phyloP scores from a whole-genome alignment of 305 asterid genomes.

The Fraxinus albicans region DNA sequence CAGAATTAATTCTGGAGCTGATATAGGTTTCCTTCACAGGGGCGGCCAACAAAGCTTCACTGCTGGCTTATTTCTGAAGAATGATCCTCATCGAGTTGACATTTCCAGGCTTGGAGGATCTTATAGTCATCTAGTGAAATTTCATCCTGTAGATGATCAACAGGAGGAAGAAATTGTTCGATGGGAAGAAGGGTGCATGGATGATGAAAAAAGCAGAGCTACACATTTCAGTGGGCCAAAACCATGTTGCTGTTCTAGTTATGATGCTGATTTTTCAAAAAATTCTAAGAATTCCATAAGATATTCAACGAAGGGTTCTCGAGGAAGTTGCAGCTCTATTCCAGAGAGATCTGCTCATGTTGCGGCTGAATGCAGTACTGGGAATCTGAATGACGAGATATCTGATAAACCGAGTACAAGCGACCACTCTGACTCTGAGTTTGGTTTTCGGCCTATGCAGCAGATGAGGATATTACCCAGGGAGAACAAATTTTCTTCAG shows the following conservation, averaged over 20 bases:
- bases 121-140: conserved; percentile 65
- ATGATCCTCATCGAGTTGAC: conserved; percentile 82
- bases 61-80: conserved; percentile 69
- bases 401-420: conserved; percentile 91
- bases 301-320: conserved; percentile 51
- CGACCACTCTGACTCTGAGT: conserved; percentile 77
- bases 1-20: conserved; percentile 53
- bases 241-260: conserved; percentile 87
- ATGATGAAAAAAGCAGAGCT: conserved; percentile 69
- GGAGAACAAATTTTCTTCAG: conserved; percentile 58
- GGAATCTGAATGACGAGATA: conserved; percentile 77
- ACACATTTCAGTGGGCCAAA: conserved; percentile 69
- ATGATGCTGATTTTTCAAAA: conserved; percentile 59
- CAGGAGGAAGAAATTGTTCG: conserved; percentile 70
- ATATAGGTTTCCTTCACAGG: conserved; percentile 87
- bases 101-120: conserved; percentile 95
- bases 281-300: conserved; percentile 54
- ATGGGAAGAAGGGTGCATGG: conserved; percentile 97
- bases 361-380: conserved; percentile 69
- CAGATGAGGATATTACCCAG: conserved; percentile 60
- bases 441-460: conserved; percentile 71
- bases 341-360: conserved; percentile 78
- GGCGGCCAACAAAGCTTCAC: conserved; percentile 85
- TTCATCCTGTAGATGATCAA: conserved; percentile 47
- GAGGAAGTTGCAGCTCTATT: conserved; percentile 77